Base-by-base conservation (phyloP, 768 basidiomycete species). In the Suillus brevipes region DNA sequence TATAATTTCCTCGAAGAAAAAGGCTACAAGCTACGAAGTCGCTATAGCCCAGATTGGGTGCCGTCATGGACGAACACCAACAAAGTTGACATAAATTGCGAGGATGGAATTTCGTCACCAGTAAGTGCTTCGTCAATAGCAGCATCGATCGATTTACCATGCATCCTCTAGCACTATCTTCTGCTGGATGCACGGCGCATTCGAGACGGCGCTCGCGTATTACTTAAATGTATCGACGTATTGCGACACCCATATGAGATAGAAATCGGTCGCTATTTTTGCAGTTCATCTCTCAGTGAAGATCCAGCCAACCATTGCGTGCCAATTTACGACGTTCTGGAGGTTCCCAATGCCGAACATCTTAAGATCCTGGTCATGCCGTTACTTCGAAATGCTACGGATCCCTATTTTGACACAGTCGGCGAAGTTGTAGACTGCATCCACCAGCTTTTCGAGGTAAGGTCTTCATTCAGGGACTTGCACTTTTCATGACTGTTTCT, bases 151-250 rank as follows among this genome's bases (percentile, higher is more conserved):
- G n/a, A n/a, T n/a, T n/a, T n/a, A 37, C 6, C 3, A 23, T 37
- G n/a, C 3, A 1, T 58, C 16, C 2, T 40, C 2, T 0, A 58
- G 57, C 37, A 40, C 10, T 12, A 2, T 64, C n/a, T n/a, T 49
- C 14, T 65, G 0, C 25, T 73, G 16, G 78, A 78, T 61, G 78
- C 78, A 1, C 62, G 65, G 2, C 68, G 76, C 4, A 47, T 65
- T 9, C 40, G 6, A 12, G 75, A 79, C 50, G 69, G 69, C 16
- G 62, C 62, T 13, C 65, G 43, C 4, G 75, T 81, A 10, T 56
- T 65, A 28, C 62, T 81, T 34, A 80, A 79, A 49, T 36, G 53
- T 42, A 60, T 74, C 0, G 14, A 66, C 0, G 64, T 58, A 6
- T 25, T 56, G 3, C 49, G 61, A 1, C 62, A 67, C 56, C 66